phyloP scores from a whole-genome alignment of 1,284 basidiomycete species.

The Ceratobasidium sp. region DNA sequence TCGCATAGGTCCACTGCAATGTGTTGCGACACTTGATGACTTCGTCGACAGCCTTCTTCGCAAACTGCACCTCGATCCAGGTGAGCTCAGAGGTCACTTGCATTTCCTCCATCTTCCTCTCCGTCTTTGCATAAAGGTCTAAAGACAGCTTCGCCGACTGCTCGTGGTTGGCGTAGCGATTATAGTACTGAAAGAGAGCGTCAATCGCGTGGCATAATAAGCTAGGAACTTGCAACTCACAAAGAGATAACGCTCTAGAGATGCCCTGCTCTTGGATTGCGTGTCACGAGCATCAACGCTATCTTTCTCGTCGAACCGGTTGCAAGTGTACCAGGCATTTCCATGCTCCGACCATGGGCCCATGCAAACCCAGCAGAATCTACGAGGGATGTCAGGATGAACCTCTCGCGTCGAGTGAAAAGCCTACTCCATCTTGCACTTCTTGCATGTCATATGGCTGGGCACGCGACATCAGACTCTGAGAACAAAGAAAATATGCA shows the following conservation, averaged over 20 bases:
- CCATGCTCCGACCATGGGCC: conserved; percentile 98
- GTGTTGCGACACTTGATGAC: conserved; percentile 92
- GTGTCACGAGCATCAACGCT: conserved; percentile 90
- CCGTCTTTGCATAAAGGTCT: conserved; percentile 92
- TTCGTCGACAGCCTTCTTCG: conserved; percentile 95
- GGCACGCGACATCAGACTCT: conserved; percentile 38
- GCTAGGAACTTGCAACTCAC: conserved; percentile 62
- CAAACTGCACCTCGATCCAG: conserved; percentile 99
- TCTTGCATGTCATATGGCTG: conserved; percentile 99
- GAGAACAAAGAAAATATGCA: not conserved
- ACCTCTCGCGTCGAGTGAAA: conserved; percentile 24
- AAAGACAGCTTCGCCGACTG: conserved; percentile 95
- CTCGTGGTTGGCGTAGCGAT: conserved; percentile 98
- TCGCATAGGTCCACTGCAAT: conserved; percentile 99
- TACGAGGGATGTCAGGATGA: conserved; percentile 85
- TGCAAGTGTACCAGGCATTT: conserved; percentile 98
- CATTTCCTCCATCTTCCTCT: conserved; percentile 99
- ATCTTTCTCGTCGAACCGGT: conserved; percentile 94
- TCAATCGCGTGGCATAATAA: conserved; percentile 23
- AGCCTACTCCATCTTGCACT: conserved; percentile 83
- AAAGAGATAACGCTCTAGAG: conserved; percentile 95
- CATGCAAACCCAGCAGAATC: conserved; percentile 72
- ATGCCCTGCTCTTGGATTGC: conserved; percentile 87
- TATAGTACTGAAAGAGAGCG: conserved; percentile 80
- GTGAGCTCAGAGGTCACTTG: conserved; percentile 90